Evolutionary conservation across 805 yeast species (phyloP), one percentile per base, ranked within the genome.

Genomic region (Blastobotrys robertii): DNA sequence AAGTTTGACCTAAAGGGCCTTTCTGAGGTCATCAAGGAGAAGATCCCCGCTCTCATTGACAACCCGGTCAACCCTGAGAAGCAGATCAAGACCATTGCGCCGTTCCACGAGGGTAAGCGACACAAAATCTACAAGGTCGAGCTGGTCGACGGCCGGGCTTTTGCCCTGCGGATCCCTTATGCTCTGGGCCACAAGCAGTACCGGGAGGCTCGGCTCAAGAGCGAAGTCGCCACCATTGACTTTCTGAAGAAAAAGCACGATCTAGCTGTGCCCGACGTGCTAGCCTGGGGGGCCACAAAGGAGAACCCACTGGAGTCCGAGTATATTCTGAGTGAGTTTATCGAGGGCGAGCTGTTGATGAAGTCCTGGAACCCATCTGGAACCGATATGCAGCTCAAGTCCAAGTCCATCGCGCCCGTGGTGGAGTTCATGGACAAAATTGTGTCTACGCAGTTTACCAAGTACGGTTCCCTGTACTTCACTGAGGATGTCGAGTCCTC

Each of bases 141-240:
- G 14, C 67, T 87, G 43, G 74, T 74, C 49, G 73, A 76, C 41
- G 79, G 67, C 2, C 80, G 76, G 51, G 49, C 56, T 28, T 78
- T 81, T 50, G 74, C 84, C 25, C 70, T 92, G 61, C 76, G 98
- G 61, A 74, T 92, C 42, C 98, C 97, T 15, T 92, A 92, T 59
- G 83, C 81, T 40, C 71, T 86, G 14, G 84, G 81, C 44, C 69
- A 69, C 42, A 72, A 79, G 29, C 77, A 77, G 44, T 71, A 76
- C 38, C 71, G 81, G 47, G 46, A 51, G 42, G 49, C 53, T 22
- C 79, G 84, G 52, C 69, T 90, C 55, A 79, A 82, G 59, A 77
- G 87, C 59, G 98, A 90, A 63, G 96, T 80, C 42, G 98, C 98
- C 14, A 90, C 97, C 1, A 68, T 84, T 70, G 97, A 90, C 63